Conservation (phyloP, 2,329 filamentous ascomycete species). For the Dendryphion nanum region DNA sequence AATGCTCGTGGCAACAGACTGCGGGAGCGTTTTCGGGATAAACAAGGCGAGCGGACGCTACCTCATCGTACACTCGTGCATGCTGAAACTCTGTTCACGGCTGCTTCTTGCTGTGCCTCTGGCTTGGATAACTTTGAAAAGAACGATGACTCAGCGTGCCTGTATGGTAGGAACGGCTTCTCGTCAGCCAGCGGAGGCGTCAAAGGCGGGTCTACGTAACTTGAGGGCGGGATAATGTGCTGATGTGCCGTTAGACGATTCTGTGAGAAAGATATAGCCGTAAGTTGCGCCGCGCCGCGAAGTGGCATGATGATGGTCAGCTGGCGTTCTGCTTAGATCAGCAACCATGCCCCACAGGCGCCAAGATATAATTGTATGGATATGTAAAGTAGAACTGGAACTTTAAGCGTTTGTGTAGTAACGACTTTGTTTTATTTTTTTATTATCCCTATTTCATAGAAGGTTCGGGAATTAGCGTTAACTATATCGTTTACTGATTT, state of each 20-base stretch:
- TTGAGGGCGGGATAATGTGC: neutral
- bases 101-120: neutral
- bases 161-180: neutral
- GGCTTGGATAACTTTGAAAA: neutral
- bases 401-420: slow-evolving; percentile 1
- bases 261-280: neutral
- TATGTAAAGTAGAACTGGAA: too few species aligned
- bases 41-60: neutral
- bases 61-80: neutral
- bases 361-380: neutral
- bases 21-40: neutral
- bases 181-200: neutral
- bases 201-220: slow-evolving; percentile 1
- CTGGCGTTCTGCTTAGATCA: neutral
- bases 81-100: slow-evolving; percentile 1
- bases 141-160: neutral
- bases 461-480: slow-evolving; percentile 1
- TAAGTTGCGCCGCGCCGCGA: neutral
- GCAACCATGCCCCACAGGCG: neutral
- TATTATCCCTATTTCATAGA: neutral
- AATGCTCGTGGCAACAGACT: slow-evolving; percentile 1
- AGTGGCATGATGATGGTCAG: slow-evolving; percentile 1
- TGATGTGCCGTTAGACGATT: slow-evolving; percentile 1
- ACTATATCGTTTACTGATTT: slow-evolving; percentile 1
- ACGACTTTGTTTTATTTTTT: neutral